Conservation (phyloP, 768 basidiomycete species). For the Rhodotorula babjevae region DNA sequence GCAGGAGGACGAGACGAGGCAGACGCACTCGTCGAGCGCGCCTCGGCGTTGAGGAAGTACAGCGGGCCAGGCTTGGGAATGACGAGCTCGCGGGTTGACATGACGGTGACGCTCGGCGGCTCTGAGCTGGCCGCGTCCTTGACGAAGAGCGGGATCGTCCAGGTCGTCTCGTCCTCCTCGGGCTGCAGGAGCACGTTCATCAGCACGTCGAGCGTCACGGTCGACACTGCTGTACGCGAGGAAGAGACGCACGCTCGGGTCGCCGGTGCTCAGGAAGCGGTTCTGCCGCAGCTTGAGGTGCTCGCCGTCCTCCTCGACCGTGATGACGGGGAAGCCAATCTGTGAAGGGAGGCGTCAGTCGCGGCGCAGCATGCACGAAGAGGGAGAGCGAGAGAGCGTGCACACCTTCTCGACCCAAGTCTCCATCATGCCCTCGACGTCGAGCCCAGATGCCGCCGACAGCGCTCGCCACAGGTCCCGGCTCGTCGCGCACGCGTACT, state of each 20-base stretch:
- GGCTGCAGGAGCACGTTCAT: constrained; percentile 46
- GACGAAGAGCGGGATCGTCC: constrained; percentile 69
- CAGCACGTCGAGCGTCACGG: not conserved
- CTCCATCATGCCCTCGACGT: constrained; percentile 76
- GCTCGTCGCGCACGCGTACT: constrained; percentile 78
- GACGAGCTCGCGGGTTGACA: constrained; percentile 64
- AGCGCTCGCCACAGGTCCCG: constrained; percentile 85
- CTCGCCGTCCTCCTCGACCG: constrained; percentile 67
- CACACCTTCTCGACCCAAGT: constrained; percentile 77
- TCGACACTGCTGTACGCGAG: not conserved
- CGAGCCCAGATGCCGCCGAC: constrained; percentile 62
- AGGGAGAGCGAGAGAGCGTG: not conserved
- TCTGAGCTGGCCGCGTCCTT: not conserved
- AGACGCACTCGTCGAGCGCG: constrained; percentile 67
- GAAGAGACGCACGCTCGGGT: constrained; percentile 17
- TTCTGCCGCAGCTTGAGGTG: constrained; percentile 80
- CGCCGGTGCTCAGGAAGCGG: constrained; percentile 72
- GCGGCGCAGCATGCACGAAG: no score
- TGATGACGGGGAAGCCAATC: constrained; percentile 84
- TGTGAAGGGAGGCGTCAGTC: constrained; percentile 19
- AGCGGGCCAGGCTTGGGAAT: constrained; percentile 56
- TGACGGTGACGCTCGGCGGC: constrained; percentile 54
- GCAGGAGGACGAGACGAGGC: no score
- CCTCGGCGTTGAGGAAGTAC: constrained; percentile 87
- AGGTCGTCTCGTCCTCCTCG: constrained; percentile 81